Evolutionary conservation across 2,329 filamentous ascomycete genomes (phyloP).

Genomic region (Claviceps sp.): DNA sequence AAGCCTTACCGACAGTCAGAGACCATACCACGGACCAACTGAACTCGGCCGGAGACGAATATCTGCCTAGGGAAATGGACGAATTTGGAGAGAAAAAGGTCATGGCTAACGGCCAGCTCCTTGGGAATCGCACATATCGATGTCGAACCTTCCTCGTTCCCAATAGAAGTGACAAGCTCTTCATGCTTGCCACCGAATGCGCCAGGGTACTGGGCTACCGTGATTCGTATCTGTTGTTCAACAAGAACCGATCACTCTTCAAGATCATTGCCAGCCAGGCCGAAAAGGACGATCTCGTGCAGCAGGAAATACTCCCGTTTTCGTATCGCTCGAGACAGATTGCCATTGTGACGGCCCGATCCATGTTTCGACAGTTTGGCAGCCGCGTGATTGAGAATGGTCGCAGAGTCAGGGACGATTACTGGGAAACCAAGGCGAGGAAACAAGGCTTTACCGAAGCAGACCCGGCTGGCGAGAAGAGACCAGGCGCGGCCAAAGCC

Average conservation of each 20-base stretch:
- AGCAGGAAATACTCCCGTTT: slow-evolving; percentile 90
- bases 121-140: slow-evolving; percentile 75
- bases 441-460: slow-evolving; percentile 98
- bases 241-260: slow-evolving; percentile 91
- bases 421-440: slow-evolving; percentile 93
- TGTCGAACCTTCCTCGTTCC: slow-evolving; percentile 91
- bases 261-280: slow-evolving; percentile 95
- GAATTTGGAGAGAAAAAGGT: slow-evolving; percentile 93
- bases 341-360: slow-evolving; percentile 90
- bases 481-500: slow-evolving; percentile 80
- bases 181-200: slow-evolving; percentile 97
- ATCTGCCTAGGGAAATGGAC: slow-evolving; percentile 84
- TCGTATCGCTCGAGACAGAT: slow-evolving; percentile 98
- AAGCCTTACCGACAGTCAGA: slow-evolving; percentile 86
- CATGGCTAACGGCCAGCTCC: slow-evolving; percentile 64
- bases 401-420: slow-evolving; percentile 86
- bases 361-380: slow-evolving; percentile 98
- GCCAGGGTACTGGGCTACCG: slow-evolving; percentile 86
- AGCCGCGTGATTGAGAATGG: slow-evolving; percentile 86
- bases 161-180: slow-evolving; percentile 81
- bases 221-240: slow-evolving; percentile 96
- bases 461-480: slow-evolving; percentile 88
- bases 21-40: slow-evolving; percentile 97
- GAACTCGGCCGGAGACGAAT: slow-evolving; percentile 80
- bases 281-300: slow-evolving; percentile 92